Percentiles rank a stretch among this genome's conserved stretches.
These are phyloP conservation scores for Nicotiana knightiana DNA, from an alignment of 257 asterid species.

Conservation along the genomic window DNA sequence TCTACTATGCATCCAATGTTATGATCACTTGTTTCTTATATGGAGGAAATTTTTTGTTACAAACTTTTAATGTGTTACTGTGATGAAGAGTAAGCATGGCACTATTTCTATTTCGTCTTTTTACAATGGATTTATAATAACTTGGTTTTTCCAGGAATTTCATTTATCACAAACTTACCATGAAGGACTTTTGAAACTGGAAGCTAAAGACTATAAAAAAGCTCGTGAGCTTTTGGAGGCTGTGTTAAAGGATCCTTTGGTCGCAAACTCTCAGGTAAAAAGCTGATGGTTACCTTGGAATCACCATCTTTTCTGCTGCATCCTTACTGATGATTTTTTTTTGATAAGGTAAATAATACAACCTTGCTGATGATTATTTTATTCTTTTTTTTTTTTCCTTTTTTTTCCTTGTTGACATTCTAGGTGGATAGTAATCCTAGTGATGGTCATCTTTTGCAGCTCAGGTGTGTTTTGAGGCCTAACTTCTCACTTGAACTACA, in stretches of 20 bases:
- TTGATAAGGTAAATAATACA: no score
- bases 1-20: neutral
- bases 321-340: conserved; percentile 8
- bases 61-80: neutral
- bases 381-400: neutral
- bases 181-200: conserved; percentile 80
- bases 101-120: neutral
- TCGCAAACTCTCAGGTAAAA: conserved; percentile 67
- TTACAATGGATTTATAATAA: conserved; percentile 3
- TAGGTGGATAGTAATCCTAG: conserved; percentile 74
- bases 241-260: conserved; percentile 81
- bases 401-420: neutral
- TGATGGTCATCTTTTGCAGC: conserved; percentile 89
- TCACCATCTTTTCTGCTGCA: conserved; percentile 9
- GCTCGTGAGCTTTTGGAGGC: conserved; percentile 79
- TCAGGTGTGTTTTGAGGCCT: conserved; percentile 52
- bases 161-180: conserved; percentile 86
- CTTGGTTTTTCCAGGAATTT: conserved; percentile 55
- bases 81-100: neutral
- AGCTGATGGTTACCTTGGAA: conserved; percentile 13
- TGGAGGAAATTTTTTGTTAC: neutral
- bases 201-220: conserved; percentile 74
- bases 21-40: neutral
- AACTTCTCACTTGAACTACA: neutral
- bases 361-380: conserved; percentile 7